Percentiles rank a stretch among this genome's conserved stretches.
These are phyloP conservation scores for Cryptosporidium meleagridis DNA, from an alignment of 169 alveolate species.

Conservation along the genomic window DNA sequence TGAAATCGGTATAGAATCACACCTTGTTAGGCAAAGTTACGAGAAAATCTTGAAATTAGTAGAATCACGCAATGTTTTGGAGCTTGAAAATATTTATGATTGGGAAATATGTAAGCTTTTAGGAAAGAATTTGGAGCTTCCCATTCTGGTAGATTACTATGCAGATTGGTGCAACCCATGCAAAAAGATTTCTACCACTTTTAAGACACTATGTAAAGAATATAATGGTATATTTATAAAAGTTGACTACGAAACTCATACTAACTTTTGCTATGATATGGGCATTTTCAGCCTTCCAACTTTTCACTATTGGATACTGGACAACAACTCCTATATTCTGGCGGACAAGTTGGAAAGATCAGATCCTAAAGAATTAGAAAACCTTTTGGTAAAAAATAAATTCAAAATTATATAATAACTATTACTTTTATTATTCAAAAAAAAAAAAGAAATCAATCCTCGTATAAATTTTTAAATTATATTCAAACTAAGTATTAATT, in stretches of 20 bases:
- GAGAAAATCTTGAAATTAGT: not conserved
- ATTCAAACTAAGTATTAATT: not conserved
- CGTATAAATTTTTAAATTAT: not conserved
- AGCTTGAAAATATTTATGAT: constrained; percentile 12
- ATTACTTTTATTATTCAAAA: not conserved
- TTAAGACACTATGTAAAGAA: not conserved
- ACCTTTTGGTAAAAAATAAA: not conserved
- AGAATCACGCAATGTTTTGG: not conserved
- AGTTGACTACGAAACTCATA: constrained; percentile 7
- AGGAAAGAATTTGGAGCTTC: constrained; percentile 31
- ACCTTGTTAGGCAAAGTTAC: not conserved
- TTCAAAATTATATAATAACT: not conserved
- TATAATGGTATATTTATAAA: constrained; percentile 47
- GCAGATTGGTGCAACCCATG: constrained; percentile 72
- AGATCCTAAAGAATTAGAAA: constrained; percentile 29
- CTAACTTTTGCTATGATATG: not conserved
- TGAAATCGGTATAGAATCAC: not conserved
- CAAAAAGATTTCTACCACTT: constrained; percentile 42
- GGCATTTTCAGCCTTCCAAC: constrained; percentile 46
- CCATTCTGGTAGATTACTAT: constrained; percentile 38
- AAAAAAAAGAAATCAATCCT: not conserved
- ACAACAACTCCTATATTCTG: not conserved
- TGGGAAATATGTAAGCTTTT: constrained; percentile 49
- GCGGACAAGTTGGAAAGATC: constrained; percentile 16
- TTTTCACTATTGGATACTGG: constrained; percentile 40